Percentiles rank a stretch among this genome's conserved stretches.
These are phyloP conservation scores for Fraxinus dipetala DNA, from an alignment of 305 asterid species.

Conservation along the genomic window DNA sequence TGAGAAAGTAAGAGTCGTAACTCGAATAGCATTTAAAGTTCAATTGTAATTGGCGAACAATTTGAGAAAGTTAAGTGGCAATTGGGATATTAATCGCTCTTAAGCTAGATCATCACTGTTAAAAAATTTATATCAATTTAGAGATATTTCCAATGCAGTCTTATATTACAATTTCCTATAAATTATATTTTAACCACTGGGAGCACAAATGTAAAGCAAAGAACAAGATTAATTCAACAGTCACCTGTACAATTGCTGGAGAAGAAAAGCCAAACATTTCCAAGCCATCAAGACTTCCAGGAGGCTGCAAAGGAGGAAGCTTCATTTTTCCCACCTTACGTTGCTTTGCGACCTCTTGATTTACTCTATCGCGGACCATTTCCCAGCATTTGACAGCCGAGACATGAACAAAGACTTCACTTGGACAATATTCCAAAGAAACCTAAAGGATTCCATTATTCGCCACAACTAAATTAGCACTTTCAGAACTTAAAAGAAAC, in stretches of 20 bases:
- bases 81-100: too few species aligned
- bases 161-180: background rate
- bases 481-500: background rate
- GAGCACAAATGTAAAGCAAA: too few species aligned
- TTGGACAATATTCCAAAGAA: slow-evolving; percentile 62
- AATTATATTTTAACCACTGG: background rate
- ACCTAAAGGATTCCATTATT: slow-evolving; percentile 45
- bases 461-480: slow-evolving; percentile 3
- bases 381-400: slow-evolving; percentile 91
- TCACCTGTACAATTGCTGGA: slow-evolving; percentile 33
- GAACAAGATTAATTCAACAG: background rate
- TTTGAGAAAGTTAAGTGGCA: too few species aligned
- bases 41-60: too few species aligned
- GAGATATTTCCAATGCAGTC: background rate
- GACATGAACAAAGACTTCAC: slow-evolving; percentile 73
- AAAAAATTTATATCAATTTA: background rate
- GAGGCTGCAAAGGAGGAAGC: slow-evolving; percentile 95
- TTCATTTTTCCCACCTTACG: slow-evolving; percentile 64
- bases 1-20: too few species aligned
- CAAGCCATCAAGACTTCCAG: slow-evolving; percentile 93
- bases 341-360: slow-evolving; percentile 71
- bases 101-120: background rate
- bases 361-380: slow-evolving; percentile 86
- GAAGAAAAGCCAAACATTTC: slow-evolving; percentile 97
- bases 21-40: too few species aligned